These are phyloP conservation scores for Endocarpon pusillum DNA, from an alignment of 495 filamentous ascomycete species.

Conservation along the genomic window DNA sequence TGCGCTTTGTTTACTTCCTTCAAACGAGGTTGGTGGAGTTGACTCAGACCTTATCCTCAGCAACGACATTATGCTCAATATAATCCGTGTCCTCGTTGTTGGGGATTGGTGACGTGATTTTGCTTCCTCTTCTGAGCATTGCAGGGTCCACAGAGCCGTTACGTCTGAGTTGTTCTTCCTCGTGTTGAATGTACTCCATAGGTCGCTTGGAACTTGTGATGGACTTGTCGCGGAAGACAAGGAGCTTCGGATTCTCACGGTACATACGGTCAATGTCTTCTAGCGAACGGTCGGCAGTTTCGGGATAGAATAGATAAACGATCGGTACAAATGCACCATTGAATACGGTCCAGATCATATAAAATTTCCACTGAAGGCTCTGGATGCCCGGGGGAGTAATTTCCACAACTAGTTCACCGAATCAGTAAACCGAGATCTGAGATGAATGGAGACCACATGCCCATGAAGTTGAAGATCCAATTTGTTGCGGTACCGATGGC, in stretches of 20 bases:
- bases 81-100: no score
- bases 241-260: slow-evolving; percentile 17
- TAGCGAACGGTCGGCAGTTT: slow-evolving; percentile 35
- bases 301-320: slow-evolving; percentile 49
- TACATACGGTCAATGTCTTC: slow-evolving; percentile 36
- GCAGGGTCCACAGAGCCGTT: slow-evolving; percentile 3
- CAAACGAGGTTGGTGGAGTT: no score
- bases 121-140: not conserved
- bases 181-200: slow-evolving; percentile 17
- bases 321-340: slow-evolving; percentile 43
- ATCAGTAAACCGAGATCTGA: not conserved
- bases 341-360: slow-evolving; percentile 46
- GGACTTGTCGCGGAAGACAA: slow-evolving; percentile 23
- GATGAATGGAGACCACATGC: slow-evolving; percentile 1
- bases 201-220: slow-evolving; percentile 22
- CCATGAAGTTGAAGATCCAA: slow-evolving; percentile 44
- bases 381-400: slow-evolving; percentile 44
- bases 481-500: slow-evolving; percentile 35
- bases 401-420: slow-evolving; percentile 29
- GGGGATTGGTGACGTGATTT: no score
- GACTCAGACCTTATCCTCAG: no score
- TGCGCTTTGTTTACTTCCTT: no score
- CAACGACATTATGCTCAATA: no score
- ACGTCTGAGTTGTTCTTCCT: slow-evolving; percentile 17
- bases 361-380: slow-evolving; percentile 44